Base-by-base conservation (phyloP, 257 asterid species). In the Ophiorrhiza pumila region DNA sequence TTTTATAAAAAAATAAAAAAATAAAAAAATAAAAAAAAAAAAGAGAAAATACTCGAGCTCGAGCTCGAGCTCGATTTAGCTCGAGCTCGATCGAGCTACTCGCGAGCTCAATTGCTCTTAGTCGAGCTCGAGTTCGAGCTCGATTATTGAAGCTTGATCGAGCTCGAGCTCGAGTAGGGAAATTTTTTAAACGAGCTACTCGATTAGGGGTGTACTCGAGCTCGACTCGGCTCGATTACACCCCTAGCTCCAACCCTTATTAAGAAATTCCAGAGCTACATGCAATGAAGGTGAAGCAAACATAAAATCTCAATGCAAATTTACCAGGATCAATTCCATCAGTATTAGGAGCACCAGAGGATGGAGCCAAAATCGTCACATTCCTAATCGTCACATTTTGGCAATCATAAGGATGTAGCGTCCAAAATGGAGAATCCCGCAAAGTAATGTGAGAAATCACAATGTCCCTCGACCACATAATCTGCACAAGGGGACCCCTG, bases 301-400 rank as follows among this genome's bases (percentile, higher is more conserved):
- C 65, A 69, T 7, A 7, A 23, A 76, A 65, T 25, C 25, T n/a
- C 57, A 73, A 63, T 41, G 45, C 23, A 31, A 46, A 80, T 74
- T 83, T 79, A 90, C 97, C 98, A 42, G 98, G 98, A 85, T 92
- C 98, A 74, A 92, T 90, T 81, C 98, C 98, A 73, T 92, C 98
- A 32, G 98, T 92, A 76, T 92, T 92, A 58, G 98, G 98, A 72
- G 98, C 98, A 56, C 82, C 94, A 68, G 88, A 73, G 2, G 86
- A 85, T n/a, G 97, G 97, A 74, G 98, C 92, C 89, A 92, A 83
- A 77, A 92, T 90, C 45, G 96, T 90, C 66, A 92, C 83, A 17
- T 90, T 85, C 77, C 87, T 85, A 67, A 92, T 70, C 39, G 92
- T 88, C 71, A 92, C 79, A 83, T 92, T 92, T 86, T 86, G 87